Evolutionary conservation across 257 asterid genomes (phyloP), one percentile per base, ranked within the genome.

Genomic region (Oldenlandia corymbosa): DNA sequence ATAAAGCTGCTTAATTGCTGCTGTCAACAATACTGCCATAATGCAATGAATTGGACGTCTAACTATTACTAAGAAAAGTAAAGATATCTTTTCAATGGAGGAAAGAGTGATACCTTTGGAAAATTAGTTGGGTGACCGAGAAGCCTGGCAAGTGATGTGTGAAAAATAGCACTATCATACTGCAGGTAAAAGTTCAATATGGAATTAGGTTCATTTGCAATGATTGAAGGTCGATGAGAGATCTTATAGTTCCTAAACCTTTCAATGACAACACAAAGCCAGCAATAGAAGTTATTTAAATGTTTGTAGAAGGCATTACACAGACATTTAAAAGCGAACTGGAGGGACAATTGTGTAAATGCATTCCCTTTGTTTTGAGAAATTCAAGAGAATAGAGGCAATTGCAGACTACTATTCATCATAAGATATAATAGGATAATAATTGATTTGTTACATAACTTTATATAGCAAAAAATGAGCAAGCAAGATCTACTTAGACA

Each of bases 111-210:
- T 80, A 90, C 97, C 96, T 87, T 79, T 42, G 83, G 72, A 68
- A 80, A 77, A 62, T 52, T 77, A 59, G 72, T 81, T 57, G 99
- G 95, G 70, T 69, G 78, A 11, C 96, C 93, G 43, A 93, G 85
- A 75, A 93, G 82, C 85, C 99, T 81, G 34, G 99, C 99, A 60
- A 90, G 81, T 57, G 96, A 87, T 26, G 99, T 93, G 71, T 93
- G 97, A 67, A 93, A 90, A 76, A 93, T 90, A 37, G 75, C 95
- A 75, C 80, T 78, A 64, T 88, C 85, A 75, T 93, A 93, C 97
- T 93, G 97, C 66, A 59, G 64, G 68, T 34, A 2, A 64, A 68
- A 27, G 60, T 48, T 41, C 26, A 60, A 18, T 30, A 26, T 31
- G 50, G 45, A 49, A 50, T 75, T 43, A 76, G 51, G 1, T 28